These are phyloP conservation scores for Gossypium trilobum DNA, from an alignment of 441 rosid genomes.

Conservation along the genomic window DNA sequence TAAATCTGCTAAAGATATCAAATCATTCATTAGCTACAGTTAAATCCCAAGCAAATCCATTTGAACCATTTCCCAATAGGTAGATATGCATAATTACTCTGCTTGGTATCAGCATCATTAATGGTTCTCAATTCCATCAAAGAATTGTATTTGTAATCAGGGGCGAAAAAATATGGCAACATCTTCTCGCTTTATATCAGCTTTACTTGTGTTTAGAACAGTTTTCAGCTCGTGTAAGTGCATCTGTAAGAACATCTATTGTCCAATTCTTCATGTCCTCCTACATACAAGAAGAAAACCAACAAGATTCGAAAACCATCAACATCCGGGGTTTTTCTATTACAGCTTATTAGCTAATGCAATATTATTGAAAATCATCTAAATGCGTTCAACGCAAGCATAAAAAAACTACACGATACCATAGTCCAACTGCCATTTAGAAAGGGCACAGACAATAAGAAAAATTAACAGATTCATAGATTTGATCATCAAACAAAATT, in stretches of 20 bases:
- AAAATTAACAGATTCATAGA: constrained; percentile 1
- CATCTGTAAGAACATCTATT: constrained; percentile 75
- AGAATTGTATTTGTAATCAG: background rate
- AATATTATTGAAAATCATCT: background rate
- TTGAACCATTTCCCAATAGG: background rate
- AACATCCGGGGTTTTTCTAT: background rate
- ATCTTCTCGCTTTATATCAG: background rate
- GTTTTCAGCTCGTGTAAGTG: constrained; percentile 67
- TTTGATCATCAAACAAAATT: background rate
- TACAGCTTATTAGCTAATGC: background rate
- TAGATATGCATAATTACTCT: background rate
- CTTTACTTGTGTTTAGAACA: constrained; percentile 30
- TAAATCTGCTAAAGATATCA: background rate
- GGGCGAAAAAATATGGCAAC: background rate
- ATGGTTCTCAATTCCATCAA: background rate
- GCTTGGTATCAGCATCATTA: background rate
- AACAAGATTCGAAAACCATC: background rate
- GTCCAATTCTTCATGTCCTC: constrained; percentile 82
- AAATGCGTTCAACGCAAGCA: background rate
- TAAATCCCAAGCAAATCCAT: background rate
- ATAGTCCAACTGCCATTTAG: background rate
- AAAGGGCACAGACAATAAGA: background rate
- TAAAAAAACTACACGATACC: background rate
- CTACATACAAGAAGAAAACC: constrained; percentile 31
- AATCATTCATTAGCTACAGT: background rate